Base-by-base conservation (phyloP, 2,329 filamentous ascomycete genomes). In the Sphaerulina vaccinii region DNA sequence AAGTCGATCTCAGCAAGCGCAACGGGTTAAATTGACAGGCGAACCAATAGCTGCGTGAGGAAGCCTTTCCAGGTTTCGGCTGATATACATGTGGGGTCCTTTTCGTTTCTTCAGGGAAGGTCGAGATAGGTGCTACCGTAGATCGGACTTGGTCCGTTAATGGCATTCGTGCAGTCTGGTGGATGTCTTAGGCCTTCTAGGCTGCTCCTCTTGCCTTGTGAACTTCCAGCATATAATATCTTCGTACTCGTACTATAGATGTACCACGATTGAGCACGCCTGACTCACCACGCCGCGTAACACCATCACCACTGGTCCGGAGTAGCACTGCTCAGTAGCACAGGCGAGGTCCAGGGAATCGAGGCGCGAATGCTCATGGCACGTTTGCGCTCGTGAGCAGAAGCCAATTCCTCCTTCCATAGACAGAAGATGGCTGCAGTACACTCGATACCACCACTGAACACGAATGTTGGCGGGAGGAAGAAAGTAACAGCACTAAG, bases 401-500 rank as follows among this genome's bases (percentile, higher is more conserved):
- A 21, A 18, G 10, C 10, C 18, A 3, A 15, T 16, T 15, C 18
- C 43, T 18, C 13, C 44, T 15, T 37, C 44, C 13, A 33, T 33
- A 15, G 27, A 24, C 44, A 36, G 18, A 15, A 46, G 32, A 54
- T 54, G 51, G 47, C 51, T 18, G 41, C 41, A 19, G 16, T 45
- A n/a, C 48, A 39, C 16, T 35, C 52, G 13, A 39, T 55, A 13
- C 48, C 48, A 9, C 39, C 52, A 13, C 32, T 54, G 15, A 54
- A 54, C 35, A 50, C 56, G 32, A 49, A 36, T 33, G 48, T 49
- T 9, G 39, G 42, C 32, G 53, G 23, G 15, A 45, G 27, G 23
- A 50, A 53, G 47, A 54, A 54, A 47, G 56, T 52, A 19, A 48
- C 52, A 23, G 50, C 52, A 68, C 72, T 55, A 69, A 57, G 54